phyloP scores from a whole-genome alignment of 2,329 filamentous ascomycete species.

The Colletotrichum endophyticum region DNA sequence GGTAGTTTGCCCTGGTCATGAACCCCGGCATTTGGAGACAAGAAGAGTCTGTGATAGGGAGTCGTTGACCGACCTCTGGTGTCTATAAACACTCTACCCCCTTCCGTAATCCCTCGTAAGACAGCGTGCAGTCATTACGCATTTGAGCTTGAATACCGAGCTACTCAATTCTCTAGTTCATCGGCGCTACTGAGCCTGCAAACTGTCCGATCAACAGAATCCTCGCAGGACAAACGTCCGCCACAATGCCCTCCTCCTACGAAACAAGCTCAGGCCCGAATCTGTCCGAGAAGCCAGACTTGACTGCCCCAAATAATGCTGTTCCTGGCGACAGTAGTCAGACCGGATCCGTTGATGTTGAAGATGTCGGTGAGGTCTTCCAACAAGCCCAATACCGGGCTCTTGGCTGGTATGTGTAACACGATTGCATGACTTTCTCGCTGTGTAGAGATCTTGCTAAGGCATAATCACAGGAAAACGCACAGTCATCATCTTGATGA shows the following conservation, averaged over 20 bases:
- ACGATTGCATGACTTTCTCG: background rate
- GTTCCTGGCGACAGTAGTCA: background rate
- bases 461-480: slow-evolving; percentile 18
- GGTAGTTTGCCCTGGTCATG: background rate
- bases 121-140: background rate
- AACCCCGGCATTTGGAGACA: background rate
- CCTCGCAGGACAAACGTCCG: background rate
- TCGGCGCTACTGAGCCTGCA: background rate
- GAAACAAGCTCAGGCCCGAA: background rate
- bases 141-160: background rate
- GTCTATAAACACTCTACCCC: background rate
- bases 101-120: background rate
- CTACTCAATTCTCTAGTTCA: background rate
- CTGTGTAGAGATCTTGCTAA: background rate
- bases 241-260: background rate
- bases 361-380: background rate
- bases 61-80: background rate
- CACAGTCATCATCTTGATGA: slow-evolving; percentile 26
- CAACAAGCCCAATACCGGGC: background rate
- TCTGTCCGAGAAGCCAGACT: background rate
- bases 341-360: background rate
- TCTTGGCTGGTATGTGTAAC: background rate
- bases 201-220: background rate
- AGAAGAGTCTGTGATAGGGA: background rate
- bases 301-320: background rate